phyloP scores from a whole-genome alignment of 306 rosid species.

The Vigna nakashimae region DNA sequence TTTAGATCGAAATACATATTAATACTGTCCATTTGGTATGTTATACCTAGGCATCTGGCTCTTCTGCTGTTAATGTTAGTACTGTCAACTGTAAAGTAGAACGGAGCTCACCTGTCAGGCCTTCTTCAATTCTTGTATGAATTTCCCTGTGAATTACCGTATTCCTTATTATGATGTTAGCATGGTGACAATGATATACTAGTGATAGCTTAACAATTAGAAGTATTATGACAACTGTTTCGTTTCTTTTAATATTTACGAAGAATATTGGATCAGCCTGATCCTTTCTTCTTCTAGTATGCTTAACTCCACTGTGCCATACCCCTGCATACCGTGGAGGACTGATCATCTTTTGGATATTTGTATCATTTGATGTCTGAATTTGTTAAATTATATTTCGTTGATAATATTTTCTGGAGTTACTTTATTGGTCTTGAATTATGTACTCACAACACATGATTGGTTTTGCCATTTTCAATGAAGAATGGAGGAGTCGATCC shows the following conservation, averaged over 20 bases:
- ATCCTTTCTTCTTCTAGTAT: conserved; percentile 18
- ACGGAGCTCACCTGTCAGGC: conserved; percentile 80
- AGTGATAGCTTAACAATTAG: conserved; percentile 22
- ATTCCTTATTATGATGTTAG: conserved; percentile 9
- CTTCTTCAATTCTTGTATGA: conserved; percentile 73
- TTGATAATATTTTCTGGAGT: conserved; percentile 11
- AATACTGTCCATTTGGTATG: conserved; percentile 2
- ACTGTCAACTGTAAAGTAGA: conserved; percentile 80
- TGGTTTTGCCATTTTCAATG: conserved; percentile 49
- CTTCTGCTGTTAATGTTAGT: conserved; percentile 61
- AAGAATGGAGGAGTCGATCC: conserved; percentile 81
- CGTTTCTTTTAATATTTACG: conserved; percentile 15
- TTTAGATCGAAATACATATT: conserved; percentile 9
- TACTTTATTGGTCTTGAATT: conserved; percentile 24
- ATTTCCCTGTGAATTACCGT: conserved; percentile 35
- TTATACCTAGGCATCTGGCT: conserved; percentile 64
- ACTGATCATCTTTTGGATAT: conserved; percentile 7
- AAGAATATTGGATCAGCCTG: conserved; percentile 2
- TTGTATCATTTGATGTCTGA: not conserved
- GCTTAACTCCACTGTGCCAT: conserved; percentile 19
- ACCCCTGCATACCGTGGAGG: conserved; percentile 17
- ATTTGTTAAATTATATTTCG: conserved; percentile 17
- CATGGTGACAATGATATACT: conserved; percentile 10
- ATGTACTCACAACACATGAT: conserved; percentile 31
- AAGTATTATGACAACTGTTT: conserved; percentile 4